Evolutionary conservation across 306 rosid species (phyloP).

Genomic region (Erythrophleum fordii): DNA sequence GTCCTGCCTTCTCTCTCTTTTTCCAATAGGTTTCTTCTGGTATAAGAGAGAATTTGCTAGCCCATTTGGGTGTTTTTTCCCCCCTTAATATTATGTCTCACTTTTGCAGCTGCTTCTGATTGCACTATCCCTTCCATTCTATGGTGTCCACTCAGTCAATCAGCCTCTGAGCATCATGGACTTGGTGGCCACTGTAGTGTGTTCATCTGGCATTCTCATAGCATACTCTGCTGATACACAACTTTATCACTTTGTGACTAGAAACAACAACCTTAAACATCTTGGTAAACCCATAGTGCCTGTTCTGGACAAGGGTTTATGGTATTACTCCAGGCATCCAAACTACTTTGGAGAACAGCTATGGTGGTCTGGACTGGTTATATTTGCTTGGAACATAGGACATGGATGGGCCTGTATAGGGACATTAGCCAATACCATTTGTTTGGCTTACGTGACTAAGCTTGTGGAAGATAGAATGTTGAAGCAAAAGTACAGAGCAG

Average conservation of each 20-base stretch:
- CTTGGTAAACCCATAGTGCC: slow-evolving; percentile 58
- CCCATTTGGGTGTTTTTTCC: background rate
- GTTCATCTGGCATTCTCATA: slow-evolving; percentile 63
- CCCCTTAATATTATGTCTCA: background rate
- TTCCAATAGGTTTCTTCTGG: too few relatives aligned
- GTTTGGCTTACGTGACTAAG: slow-evolving; percentile 84
- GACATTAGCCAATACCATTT: slow-evolving; percentile 64
- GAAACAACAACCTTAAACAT: slow-evolving; percentile 62
- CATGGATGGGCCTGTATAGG: slow-evolving; percentile 74
- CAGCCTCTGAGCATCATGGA: slow-evolving; percentile 70
- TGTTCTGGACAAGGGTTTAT: slow-evolving; percentile 74
- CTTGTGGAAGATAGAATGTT: slow-evolving; percentile 88
- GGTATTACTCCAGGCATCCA: slow-evolving; percentile 85
- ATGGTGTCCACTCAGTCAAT: slow-evolving; percentile 66
- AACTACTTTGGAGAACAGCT: slow-evolving; percentile 90
- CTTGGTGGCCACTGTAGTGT: slow-evolving; percentile 58
- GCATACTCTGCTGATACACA: slow-evolving; percentile 89
- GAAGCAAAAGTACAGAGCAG: slow-evolving; percentile 65
- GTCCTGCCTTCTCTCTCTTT: too few relatives aligned
- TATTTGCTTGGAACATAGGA: slow-evolving; percentile 80
- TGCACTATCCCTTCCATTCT: slow-evolving; percentile 75
- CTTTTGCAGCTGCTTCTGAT: slow-evolving; percentile 69
- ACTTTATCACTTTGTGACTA: slow-evolving; percentile 65
- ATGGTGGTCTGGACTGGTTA: slow-evolving; percentile 96
- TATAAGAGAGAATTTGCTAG: too few relatives aligned